A percentile compares a stretch with the other conserved stretches of the same genome.
phyloP scores from a whole-genome alignment of 2,329 filamentous ascomycete species.

The Cadophora gregata region DNA sequence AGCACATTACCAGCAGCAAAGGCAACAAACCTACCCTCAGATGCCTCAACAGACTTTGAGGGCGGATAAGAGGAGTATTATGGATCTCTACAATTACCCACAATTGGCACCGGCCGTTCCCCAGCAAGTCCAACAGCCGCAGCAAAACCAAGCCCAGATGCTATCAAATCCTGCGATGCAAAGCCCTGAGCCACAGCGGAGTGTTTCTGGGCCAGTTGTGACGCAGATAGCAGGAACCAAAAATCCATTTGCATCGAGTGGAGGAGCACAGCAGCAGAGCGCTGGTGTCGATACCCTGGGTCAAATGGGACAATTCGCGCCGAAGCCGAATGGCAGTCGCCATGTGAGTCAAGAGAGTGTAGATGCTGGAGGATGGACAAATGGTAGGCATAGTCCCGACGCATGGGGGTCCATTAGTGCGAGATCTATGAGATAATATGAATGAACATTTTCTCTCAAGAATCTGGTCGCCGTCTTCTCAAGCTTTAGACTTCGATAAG shows the following conservation, averaged over 20 bases:
- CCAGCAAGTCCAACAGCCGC: slow-evolving; percentile 27
- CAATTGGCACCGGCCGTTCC: slow-evolving; percentile 42
- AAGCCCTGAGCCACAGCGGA: slow-evolving; percentile 28
- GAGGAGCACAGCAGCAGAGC: slow-evolving; percentile 32
- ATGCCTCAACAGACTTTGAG: slow-evolving; percentile 54
- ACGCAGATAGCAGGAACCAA: slow-evolving; percentile 36
- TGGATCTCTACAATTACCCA: slow-evolving; percentile 71
- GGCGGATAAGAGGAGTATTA: slow-evolving; percentile 74
- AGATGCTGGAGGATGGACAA: slow-evolving; percentile 58
- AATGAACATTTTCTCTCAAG: slow-evolving; percentile 4
- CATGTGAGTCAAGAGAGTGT: slow-evolving; percentile 74
- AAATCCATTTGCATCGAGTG: slow-evolving; percentile 43
- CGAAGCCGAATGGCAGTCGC: slow-evolving; percentile 43
- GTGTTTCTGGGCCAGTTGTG: slow-evolving; percentile 29
- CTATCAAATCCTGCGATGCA: slow-evolving; percentile 11
- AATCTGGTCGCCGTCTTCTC: not conserved
- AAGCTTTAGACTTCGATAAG: too few species aligned
- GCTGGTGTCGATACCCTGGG: slow-evolving; percentile 38
- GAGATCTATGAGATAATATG: slow-evolving; percentile 40
- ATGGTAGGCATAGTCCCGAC: slow-evolving; percentile 78
- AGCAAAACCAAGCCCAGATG: slow-evolving; percentile 32
- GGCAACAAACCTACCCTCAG: slow-evolving; percentile 45
- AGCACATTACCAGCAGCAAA: slow-evolving; percentile 43
- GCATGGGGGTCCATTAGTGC: slow-evolving; percentile 71
- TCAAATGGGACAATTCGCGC: slow-evolving; percentile 34